Evolutionary conservation across 2,329 filamentous ascomycete species (phyloP).

Genomic region (Tolypocladium sp.): DNA sequence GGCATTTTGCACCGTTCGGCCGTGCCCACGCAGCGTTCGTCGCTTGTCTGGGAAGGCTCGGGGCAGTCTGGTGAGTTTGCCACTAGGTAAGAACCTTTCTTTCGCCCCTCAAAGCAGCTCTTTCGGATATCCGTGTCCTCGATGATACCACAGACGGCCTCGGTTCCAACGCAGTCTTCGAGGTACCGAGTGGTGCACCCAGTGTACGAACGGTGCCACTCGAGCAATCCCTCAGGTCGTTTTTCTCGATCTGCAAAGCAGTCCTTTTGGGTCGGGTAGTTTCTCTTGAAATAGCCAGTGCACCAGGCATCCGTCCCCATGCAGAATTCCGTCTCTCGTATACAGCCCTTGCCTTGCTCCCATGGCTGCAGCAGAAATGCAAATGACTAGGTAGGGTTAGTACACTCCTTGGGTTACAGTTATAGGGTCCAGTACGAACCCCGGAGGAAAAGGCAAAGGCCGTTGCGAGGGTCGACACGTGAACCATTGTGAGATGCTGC

Average conservation of each 20-base stretch:
- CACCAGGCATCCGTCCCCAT: background rate
- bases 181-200: background rate
- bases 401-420: background rate
- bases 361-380: background rate
- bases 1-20: background rate
- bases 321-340: background rate
- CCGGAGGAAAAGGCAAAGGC: background rate
- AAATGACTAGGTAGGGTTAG: background rate
- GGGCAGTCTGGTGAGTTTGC: background rate
- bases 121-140: background rate
- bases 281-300: background rate
- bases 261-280: background rate
- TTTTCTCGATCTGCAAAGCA: background rate
- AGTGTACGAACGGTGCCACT: background rate
- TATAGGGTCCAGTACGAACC: background rate
- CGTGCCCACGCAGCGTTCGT: background rate
- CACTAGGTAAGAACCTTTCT: background rate
- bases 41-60: background rate
- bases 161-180: background rate
- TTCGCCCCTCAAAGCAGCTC: background rate
- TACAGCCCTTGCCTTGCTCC: background rate
- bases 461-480: background rate
- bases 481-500: background rate
- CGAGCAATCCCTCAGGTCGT: background rate
- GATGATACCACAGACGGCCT: background rate